Base-by-base conservation (phyloP, 1,284 basidiomycete species). In the Pisolithus thermaeus region DNA sequence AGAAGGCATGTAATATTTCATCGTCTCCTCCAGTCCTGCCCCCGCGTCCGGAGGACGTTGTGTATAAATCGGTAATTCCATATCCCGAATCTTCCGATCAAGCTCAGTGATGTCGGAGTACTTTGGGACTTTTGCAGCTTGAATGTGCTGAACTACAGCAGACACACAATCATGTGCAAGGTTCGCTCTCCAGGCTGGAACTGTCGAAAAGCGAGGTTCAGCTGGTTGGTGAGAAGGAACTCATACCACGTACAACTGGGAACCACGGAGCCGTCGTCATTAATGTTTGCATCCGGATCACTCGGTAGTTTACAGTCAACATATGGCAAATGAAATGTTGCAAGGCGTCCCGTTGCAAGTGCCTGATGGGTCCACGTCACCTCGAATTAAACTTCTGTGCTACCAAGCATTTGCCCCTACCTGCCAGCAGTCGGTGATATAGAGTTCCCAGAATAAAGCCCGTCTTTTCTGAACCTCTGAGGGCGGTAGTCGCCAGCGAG, bases 381-480 rank as follows among this genome's bases (percentile, higher is more conserved):
- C 55, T 23, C 47, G 42, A 37, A 25, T 25, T 35, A 47, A 47
- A 23, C 16, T 7, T 18, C 53, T 12, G 46, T 39, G 35, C 3
- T 7, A 27, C 25, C 18, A 27, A 27, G 18, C 32, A 51, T 11
- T 14, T 18, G 1, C 18, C 18, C 73, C 25, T 55, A 81, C 82
- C 72, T 82, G 82, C 82, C 81, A 84, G 52, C 77, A 78, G 61
- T 85, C 82, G 0, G 81, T 82, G 55, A 83, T 79, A 58, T 81
- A 84, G 30, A 87, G 57, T 58, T 87, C 84, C 84, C 84, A 87
- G 59, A 86, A 87, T 22, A 87, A 63, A 2, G 78, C 78, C n/a
- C 84, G 73, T 5, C 84, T 76, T 61, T 84, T 82, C 66, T 87
- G 81, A 3, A 83, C 80, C 61, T 86, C 83, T 6, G 72, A 68